A percentile compares a stretch with the other conserved stretches of the same genome.
These are phyloP conservation scores for Seminavis robusta DNA, from an alignment of 108 stramenopile species.

Conservation along the genomic window DNA sequence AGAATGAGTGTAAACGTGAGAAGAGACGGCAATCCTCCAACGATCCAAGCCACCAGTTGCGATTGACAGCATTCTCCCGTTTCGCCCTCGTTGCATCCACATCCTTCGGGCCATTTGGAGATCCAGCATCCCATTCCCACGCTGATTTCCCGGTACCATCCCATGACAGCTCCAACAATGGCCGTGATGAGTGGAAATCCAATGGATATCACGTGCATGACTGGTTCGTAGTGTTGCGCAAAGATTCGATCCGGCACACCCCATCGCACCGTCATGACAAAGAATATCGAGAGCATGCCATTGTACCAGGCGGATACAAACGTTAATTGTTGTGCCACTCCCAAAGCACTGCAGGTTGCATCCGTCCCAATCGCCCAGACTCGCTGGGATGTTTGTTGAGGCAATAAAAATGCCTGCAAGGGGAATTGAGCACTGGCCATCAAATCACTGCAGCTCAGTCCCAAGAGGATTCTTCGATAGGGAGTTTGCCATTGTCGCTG, in stretches of 20 bases:
- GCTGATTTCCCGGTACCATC: constrained; percentile 1
- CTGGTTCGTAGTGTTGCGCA: constrained; percentile 15
- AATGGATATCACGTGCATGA: constrained; percentile 6
- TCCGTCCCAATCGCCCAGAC: constrained; percentile 17
- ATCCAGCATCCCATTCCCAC: constrained; percentile 11
- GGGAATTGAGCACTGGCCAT: neutral
- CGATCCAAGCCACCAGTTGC: too few species aligned
- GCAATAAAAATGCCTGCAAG: neutral
- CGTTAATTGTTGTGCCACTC: constrained; percentile 15
- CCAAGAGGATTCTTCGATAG: constrained; percentile 2
- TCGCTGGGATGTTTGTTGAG: neutral
- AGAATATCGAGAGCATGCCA: constrained; percentile 19
- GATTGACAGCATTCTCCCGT: too few species aligned
- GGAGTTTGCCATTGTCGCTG: neutral
- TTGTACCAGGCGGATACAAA: constrained; percentile 21
- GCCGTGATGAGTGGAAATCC: constrained; percentile 5
- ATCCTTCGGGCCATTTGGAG: too few species aligned
- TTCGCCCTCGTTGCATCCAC: neutral
- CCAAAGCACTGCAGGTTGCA: constrained; percentile 1
- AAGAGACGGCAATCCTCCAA: neutral
- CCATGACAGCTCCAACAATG: neutral
- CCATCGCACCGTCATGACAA: constrained; percentile 12
- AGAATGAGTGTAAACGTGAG: neutral
- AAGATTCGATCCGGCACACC: neutral
- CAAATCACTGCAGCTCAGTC: constrained; percentile 3